Conservation (phyloP, 2,329 filamentous ascomycete species). For the Colletotrichum scovillei region DNA sequence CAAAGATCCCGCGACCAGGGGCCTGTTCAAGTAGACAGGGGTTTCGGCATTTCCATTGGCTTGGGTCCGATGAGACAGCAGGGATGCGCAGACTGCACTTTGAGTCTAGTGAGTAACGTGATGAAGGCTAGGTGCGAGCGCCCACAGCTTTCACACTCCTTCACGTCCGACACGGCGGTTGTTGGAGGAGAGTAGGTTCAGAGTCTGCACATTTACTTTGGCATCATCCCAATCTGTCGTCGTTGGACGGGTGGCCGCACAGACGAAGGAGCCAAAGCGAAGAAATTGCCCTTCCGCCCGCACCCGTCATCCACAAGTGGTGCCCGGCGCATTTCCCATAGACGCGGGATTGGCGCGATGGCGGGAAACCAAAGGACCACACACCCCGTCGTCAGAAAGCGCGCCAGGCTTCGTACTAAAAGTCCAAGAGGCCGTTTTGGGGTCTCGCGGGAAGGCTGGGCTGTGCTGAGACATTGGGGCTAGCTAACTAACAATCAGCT, state of each 20-base stretch:
- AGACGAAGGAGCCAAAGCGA: background rate
- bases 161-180: slow-evolving; percentile 24
- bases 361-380: slow-evolving; percentile 1
- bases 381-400: background rate
- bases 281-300: background rate
- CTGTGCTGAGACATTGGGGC: slow-evolving; percentile 13
- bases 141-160: slow-evolving; percentile 23
- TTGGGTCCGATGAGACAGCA: slow-evolving; percentile 38
- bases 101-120: slow-evolving; percentile 47
- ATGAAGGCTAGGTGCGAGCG: slow-evolving; percentile 43
- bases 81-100: slow-evolving; percentile 37
- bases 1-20: slow-evolving; percentile 44
- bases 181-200: background rate
- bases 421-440: background rate
- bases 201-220: background rate
- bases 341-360: slow-evolving; percentile 46
- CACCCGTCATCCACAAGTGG: background rate
- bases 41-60: slow-evolving; percentile 48
- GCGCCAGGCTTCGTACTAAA: background rate
- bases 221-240: background rate
- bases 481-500: slow-evolving; percentile 17
- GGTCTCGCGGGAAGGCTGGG: background rate
- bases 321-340: slow-evolving; percentile 14
- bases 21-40: slow-evolving; percentile 43
- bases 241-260: background rate